Conservation (phyloP, 768 basidiomycete genomes). For the Hirschioporus abietinus region DNA sequence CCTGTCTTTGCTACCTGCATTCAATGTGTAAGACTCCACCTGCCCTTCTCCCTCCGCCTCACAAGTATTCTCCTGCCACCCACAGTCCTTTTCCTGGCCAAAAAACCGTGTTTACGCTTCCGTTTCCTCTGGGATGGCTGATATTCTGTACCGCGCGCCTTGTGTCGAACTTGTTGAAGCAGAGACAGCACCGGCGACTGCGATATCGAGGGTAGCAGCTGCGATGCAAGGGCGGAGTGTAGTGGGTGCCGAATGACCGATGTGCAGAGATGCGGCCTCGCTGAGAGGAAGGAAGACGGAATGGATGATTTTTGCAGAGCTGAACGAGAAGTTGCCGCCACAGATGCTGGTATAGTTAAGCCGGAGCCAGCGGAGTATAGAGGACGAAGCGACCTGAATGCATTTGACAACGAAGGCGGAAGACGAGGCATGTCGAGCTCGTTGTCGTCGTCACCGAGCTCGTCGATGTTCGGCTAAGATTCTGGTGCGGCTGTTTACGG, state of each 20-base stretch:
- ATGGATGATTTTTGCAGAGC: not conserved
- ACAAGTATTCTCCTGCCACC: conserved; percentile 69
- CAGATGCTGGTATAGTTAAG: not conserved
- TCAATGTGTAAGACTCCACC: conserved; percentile 79
- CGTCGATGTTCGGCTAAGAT: too few relatives aligned
- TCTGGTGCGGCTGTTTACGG: too few relatives aligned
- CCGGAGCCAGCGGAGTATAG: too few relatives aligned
- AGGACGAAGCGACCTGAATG: not conserved
- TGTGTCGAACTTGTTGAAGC: conserved; percentile 54
- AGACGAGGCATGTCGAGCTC: not conserved
- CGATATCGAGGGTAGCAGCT: not conserved
- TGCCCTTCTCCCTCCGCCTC: conserved; percentile 67
- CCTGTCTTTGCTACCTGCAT: not conserved
- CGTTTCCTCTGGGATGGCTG: conserved; percentile 93
- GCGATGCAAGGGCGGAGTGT: not conserved
- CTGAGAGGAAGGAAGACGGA: not conserved
- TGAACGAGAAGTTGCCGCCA: not conserved
- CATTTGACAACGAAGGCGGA: not conserved
- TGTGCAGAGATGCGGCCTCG: not conserved
- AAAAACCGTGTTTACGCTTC: conserved; percentile 90
- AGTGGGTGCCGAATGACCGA: not conserved
- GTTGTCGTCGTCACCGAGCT: not conserved
- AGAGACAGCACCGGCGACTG: conserved; percentile 34
- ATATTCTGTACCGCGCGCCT: conserved; percentile 81
- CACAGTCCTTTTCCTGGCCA: conserved; percentile 63